Percentiles rank a stretch among this genome's conserved stretches.
These are phyloP conservation scores for Colletotrichum graminicola DNA, from an alignment of 2,329 filamentous ascomycete genomes.

Conservation along the genomic window DNA sequence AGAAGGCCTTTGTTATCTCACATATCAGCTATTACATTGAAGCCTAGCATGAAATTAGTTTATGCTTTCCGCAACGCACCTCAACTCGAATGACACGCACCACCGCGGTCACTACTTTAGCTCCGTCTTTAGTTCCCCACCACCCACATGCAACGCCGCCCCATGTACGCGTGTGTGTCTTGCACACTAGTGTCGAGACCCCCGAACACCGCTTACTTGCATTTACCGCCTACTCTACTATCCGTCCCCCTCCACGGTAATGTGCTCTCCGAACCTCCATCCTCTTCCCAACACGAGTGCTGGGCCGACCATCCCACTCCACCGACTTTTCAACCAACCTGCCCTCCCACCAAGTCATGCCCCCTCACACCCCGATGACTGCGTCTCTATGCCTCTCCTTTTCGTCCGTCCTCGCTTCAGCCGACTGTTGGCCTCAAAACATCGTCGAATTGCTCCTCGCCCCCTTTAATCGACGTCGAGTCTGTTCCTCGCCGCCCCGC, in stretches of 20 bases:
- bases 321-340: conserved; percentile 37
- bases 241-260: conserved; percentile 16
- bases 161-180: too few relatives aligned
- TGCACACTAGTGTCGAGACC: background rate
- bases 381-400: background rate
- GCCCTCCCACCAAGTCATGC: conserved; percentile 21
- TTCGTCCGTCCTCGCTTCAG: background rate
- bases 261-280: conserved; percentile 34
- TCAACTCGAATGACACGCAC: conserved; percentile 33
- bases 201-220: conserved; percentile 31
- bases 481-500: conserved; percentile 38
- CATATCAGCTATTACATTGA: conserved; percentile 14
- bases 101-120: conserved; percentile 1
- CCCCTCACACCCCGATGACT: conserved; percentile 12
- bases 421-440: background rate
- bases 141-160: conserved; percentile 29
- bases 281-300: conserved; percentile 36
- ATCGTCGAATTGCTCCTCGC: conserved; percentile 28
- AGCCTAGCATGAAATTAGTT: conserved; percentile 29
- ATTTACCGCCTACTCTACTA: conserved; percentile 32
- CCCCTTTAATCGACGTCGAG: conserved; percentile 38
- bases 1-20: conserved; percentile 19
- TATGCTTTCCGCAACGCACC: conserved; percentile 30
- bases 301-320: conserved; percentile 35
- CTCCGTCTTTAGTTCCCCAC: conserved; percentile 9